Conservation (phyloP, 768 basidiomycete species). For the Chlorophyllum brunneum region DNA sequence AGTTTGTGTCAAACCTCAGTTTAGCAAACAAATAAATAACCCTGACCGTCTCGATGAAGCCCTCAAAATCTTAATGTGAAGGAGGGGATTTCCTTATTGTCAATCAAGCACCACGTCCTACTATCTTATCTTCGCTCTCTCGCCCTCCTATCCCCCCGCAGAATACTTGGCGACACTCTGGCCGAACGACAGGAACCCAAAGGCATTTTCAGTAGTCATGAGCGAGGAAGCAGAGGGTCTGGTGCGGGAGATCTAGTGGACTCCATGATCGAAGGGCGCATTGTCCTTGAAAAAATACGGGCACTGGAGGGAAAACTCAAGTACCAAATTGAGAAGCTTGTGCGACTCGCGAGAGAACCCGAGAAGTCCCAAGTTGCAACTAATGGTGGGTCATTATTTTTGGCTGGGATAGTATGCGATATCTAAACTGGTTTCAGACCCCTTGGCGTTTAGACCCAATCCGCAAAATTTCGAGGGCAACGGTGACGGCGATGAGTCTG, state of each 20-base stretch:
- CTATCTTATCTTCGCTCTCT: constrained; percentile 85
- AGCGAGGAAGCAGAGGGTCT: constrained; percentile 52
- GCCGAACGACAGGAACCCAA: constrained; percentile 43
- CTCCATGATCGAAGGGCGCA: constrained; percentile 71
- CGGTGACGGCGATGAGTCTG: constrained; percentile 15
- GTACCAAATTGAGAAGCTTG: constrained; percentile 95
- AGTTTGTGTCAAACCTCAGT: constrained; percentile 19
- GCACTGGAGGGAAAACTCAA: constrained; percentile 82
- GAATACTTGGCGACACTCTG: constrained; percentile 64
- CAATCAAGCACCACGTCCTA: constrained; percentile 81
- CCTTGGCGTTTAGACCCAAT: constrained; percentile 89
- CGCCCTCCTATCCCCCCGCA: constrained; percentile 66
- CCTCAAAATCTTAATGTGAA: constrained; percentile 41
- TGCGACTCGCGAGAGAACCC: constrained; percentile 68
- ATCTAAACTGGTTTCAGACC: constrained; percentile 49
- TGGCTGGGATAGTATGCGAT: neutral
- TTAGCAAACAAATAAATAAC: neutral
- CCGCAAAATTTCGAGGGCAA: constrained; percentile 62
- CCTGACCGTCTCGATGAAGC: constrained; percentile 10
- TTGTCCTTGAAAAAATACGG: constrained; percentile 87
- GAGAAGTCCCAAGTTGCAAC: constrained; percentile 35
- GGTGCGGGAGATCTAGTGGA: constrained; percentile 75
- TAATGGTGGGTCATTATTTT: constrained; percentile 49
- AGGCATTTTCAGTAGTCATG: constrained; percentile 46
- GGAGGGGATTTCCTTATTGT: constrained; percentile 88